Percentiles rank a stretch among this genome's conserved stretches.
Conservation (phyloP, 192 early-diverging fungal genomes). For the Coemansia reversa region DNA sequence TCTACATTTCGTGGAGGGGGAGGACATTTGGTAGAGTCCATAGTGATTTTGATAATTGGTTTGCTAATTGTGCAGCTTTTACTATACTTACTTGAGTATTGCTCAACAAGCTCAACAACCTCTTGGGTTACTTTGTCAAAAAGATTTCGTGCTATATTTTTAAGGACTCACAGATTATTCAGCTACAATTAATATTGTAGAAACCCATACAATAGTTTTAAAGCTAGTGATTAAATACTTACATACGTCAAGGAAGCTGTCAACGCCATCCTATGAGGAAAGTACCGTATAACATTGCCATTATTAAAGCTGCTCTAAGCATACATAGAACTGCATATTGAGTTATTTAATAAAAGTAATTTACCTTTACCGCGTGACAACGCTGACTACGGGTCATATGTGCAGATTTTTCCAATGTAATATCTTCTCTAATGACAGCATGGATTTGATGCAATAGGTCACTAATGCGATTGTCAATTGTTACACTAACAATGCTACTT, state of each 20-base stretch:
- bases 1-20: conserved; percentile 50
- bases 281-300: neutral
- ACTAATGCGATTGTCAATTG: conserved; percentile 43
- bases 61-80: neutral
- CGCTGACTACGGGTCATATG: conserved; percentile 78
- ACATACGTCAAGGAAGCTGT: conserved; percentile 84
- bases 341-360: neutral
- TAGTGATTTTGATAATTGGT: neutral
- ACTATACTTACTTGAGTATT: conserved; percentile 35
- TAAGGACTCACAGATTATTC: too few relatives aligned
- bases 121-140: conserved; percentile 49
- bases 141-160: conserved; percentile 21
- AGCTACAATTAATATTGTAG: too few relatives aligned
- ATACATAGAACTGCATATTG: neutral
- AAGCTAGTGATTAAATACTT: conserved; percentile 17
- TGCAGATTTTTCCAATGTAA: conserved; percentile 68
- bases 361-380: conserved; percentile 79
- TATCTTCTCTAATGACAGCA: conserved; percentile 68
- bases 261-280: conserved; percentile 62
- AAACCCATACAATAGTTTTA: too few relatives aligned
- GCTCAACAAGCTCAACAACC: conserved; percentile 42
- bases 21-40: neutral
- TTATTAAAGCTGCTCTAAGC: neutral
- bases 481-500: conserved; percentile 43
- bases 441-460: conserved; percentile 57